Evolutionary conservation across 2,329 filamentous ascomycete species (phyloP).

Genomic region (Alternaria viburni): DNA sequence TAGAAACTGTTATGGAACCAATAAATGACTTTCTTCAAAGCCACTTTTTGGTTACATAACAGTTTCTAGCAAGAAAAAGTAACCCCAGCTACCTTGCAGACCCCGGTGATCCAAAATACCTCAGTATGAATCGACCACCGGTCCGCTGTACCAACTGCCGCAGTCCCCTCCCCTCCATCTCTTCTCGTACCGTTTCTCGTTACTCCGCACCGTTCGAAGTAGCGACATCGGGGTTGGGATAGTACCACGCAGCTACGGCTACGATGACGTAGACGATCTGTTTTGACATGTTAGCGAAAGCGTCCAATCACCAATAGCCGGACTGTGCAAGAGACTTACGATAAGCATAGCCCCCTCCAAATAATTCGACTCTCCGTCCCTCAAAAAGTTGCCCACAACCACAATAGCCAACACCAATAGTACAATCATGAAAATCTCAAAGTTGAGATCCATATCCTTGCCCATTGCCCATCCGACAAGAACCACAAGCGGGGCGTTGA

Average conservation of each 20-base stretch:
- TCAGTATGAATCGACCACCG: neutral
- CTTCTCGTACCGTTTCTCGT: too few relatives aligned
- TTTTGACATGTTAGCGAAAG: neutral
- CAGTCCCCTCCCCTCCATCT: rapidly evolving
- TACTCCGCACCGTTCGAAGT: constrained; percentile 28
- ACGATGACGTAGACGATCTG: constrained; percentile 68
- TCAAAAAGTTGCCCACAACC: constrained; percentile 84
- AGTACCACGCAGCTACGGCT: constrained; percentile 66
- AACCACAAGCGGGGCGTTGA: constrained; percentile 84
- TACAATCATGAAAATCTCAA: constrained; percentile 85
- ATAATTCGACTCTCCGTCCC: constrained; percentile 90
- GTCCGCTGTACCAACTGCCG: neutral
- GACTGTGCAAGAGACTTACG: too few relatives aligned
- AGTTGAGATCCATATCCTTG: constrained; percentile 78
- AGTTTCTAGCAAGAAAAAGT: neutral
- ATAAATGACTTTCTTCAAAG: neutral
- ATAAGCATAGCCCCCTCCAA: constrained; percentile 84
- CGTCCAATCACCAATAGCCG: too few relatives aligned
- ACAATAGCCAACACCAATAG: constrained; percentile 83
- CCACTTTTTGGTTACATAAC: neutral
- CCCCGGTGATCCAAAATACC: neutral
- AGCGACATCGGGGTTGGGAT: constrained; percentile 58
- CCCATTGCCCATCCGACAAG: constrained; percentile 80
- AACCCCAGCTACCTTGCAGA: neutral
- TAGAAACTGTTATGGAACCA: neutral